Evolutionary conservation across 1,284 basidiomycete species (phyloP).

Genomic region (Heliocybe sulcata): DNA sequence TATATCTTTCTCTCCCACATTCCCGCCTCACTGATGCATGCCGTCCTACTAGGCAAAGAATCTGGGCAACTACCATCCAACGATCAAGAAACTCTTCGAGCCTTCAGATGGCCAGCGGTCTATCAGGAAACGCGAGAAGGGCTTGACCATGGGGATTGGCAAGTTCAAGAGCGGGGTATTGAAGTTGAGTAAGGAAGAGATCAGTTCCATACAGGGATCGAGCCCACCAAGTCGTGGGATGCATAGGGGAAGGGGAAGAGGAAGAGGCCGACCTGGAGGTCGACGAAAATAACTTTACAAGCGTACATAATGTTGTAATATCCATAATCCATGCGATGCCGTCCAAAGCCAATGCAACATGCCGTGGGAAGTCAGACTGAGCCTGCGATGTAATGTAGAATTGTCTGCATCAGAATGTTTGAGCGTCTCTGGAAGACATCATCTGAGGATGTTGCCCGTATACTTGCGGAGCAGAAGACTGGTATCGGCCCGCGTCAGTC

Average conservation of each 20-base stretch:
- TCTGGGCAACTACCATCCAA: constrained; percentile 73
- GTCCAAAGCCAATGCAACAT: too few species aligned
- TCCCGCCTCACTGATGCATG: background rate
- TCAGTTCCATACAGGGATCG: constrained; percentile 34
- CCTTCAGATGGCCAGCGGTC: constrained; percentile 22
- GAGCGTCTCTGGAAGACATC: too few species aligned
- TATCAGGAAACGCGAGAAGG: constrained; percentile 47
- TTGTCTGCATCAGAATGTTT: background rate
- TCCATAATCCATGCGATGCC: background rate
- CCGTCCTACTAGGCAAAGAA: constrained; percentile 55
- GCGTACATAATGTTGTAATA: background rate
- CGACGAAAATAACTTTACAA: background rate
- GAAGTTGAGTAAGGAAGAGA: constrained; percentile 54
- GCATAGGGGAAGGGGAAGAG: background rate
- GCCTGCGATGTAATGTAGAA: background rate
- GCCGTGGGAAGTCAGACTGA: too few species aligned
- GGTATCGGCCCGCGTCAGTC: background rate
- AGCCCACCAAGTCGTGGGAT: background rate
- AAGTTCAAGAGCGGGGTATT: constrained; percentile 63
- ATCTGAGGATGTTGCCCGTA: background rate
- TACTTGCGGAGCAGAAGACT: background rate
- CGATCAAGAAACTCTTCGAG: constrained; percentile 60
- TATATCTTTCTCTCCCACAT: background rate
- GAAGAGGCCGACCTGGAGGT: background rate
- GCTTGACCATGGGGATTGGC: constrained; percentile 72